phyloP scores from a whole-genome alignment of 2,329 filamentous ascomycete genomes.

The Xylaria sp. region DNA sequence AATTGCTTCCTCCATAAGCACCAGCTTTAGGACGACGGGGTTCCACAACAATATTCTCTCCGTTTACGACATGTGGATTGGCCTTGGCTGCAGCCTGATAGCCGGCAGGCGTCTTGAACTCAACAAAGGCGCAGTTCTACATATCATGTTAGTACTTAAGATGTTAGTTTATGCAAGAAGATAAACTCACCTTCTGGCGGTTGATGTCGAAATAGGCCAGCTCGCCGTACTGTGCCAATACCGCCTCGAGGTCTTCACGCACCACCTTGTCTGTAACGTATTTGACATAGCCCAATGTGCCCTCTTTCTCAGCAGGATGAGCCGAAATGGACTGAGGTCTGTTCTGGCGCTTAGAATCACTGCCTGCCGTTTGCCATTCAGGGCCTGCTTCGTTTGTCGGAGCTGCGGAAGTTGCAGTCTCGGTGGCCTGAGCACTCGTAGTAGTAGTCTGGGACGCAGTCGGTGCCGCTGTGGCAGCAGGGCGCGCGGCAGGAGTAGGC shows the following conservation, averaged over 20 bases:
- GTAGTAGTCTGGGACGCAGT: slow-evolving; percentile 56
- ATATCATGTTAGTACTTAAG: slow-evolving; percentile 44
- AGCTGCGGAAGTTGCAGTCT: slow-evolving; percentile 50
- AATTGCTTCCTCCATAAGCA: slow-evolving; percentile 76
- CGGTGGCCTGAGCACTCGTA: slow-evolving; percentile 50
- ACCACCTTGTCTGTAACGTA: slow-evolving; percentile 92
- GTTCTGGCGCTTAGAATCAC: slow-evolving; percentile 85
- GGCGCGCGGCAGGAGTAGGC: slow-evolving; percentile 51
- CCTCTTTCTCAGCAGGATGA: slow-evolving; percentile 73
- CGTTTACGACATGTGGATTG: slow-evolving; percentile 87
- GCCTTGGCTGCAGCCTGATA: slow-evolving; percentile 84
- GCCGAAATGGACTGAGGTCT: slow-evolving; percentile 73
- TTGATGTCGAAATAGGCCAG: slow-evolving; percentile 81
- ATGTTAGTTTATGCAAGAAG: slow-evolving; percentile 1
- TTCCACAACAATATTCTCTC: slow-evolving; percentile 86
- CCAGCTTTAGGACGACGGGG: slow-evolving; percentile 82
- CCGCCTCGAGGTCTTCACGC: slow-evolving; percentile 74
- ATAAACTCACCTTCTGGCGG: slow-evolving; percentile 76
- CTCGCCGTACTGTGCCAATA: slow-evolving; percentile 77
- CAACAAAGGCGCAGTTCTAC: slow-evolving; percentile 96
- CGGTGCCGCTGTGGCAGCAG: slow-evolving; percentile 52
- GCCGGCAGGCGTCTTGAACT: slow-evolving; percentile 82
- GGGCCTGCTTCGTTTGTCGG: slow-evolving; percentile 64
- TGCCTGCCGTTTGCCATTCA: slow-evolving; percentile 90
- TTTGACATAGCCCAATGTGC: slow-evolving; percentile 90